Percentiles rank a stretch among this genome's conserved stretches.
Conservation (phyloP, 1,139 yeast species). For the Blastobotrys capitulatus region DNA sequence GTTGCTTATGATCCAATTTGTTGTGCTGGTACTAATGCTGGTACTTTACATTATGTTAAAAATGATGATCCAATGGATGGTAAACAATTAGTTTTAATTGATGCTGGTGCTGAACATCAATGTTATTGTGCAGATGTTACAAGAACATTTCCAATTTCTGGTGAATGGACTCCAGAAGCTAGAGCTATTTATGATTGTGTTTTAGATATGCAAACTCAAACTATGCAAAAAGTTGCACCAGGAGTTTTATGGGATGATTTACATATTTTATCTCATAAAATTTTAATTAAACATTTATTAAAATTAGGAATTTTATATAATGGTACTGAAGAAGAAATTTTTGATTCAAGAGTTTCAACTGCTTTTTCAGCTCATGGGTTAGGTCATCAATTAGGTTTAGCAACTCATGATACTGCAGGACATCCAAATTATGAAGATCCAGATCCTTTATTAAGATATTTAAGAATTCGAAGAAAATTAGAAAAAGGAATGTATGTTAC, state of each 20-base stretch:
- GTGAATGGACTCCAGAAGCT: conserved; percentile 86
- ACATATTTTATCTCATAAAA: conserved; percentile 72
- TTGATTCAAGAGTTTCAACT: conserved; percentile 62
- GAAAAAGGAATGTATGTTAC: conserved; percentile 81
- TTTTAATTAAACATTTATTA: conserved; percentile 66
- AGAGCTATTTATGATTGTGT: conserved; percentile 79
- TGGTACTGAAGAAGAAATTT: conserved; percentile 58
- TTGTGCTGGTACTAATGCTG: conserved; percentile 88
- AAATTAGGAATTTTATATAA: conserved; percentile 74
- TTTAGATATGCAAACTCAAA: conserved; percentile 68
- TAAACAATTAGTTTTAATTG: conserved; percentile 68
- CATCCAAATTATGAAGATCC: conserved; percentile 77
- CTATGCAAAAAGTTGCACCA: conserved; percentile 67
- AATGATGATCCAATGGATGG: conserved; percentile 63
- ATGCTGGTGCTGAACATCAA: conserved; percentile 97
- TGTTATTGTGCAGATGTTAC: conserved; percentile 93
- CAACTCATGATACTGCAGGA: conserved; percentile 95
- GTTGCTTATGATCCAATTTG: conserved; percentile 94
- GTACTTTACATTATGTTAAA: conserved; percentile 83
- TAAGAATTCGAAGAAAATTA: conserved; percentile 73
- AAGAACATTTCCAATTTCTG: conserved; percentile 86
- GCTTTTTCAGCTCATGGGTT: conserved; percentile 92
- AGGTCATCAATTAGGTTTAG: conserved; percentile 92
- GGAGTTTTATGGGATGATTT: conserved; percentile 83
- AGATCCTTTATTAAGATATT: conserved; percentile 65